Conservation (phyloP, 176 grass and related monocot genomes). For the Oryza australiensis region DNA sequence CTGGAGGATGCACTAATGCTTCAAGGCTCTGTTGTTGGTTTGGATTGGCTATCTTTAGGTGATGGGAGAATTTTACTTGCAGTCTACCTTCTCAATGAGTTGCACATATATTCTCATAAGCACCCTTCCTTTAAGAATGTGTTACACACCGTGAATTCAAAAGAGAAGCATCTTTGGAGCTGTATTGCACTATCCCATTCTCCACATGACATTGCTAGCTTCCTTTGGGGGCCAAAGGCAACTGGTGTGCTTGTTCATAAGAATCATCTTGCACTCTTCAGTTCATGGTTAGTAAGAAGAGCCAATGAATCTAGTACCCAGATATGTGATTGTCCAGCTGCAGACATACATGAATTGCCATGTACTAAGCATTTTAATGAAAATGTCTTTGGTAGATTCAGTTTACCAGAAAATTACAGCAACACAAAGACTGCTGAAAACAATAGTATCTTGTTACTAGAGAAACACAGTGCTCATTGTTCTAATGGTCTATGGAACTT, state of each 20-base stretch:
- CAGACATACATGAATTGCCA: conserved; percentile 37
- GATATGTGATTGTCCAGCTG: conserved; percentile 33
- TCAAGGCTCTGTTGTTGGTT: conserved; percentile 61
- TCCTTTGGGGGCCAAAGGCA: conserved; percentile 84
- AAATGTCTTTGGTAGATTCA: conserved; percentile 48
- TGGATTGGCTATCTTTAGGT: conserved; percentile 78
- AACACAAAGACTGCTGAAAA: conserved; percentile 22
- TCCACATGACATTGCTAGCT: conserved; percentile 62
- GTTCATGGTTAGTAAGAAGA: conserved; percentile 56
- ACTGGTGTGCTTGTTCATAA: conserved; percentile 78
- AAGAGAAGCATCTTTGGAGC: conserved; percentile 66
- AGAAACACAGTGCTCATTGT: conserved; percentile 36
- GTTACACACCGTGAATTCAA: conserved; percentile 47
- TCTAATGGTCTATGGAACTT: conserved; percentile 55
- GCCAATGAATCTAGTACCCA: conserved; percentile 1
- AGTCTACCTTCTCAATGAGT: conserved; percentile 66
- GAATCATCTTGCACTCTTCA: conserved; percentile 82
- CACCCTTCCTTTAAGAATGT: conserved; percentile 52
- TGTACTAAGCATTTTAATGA: conserved; percentile 41
- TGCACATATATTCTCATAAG: conserved; percentile 77
- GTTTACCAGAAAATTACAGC: conserved; percentile 41
- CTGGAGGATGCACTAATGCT: conserved; percentile 69
- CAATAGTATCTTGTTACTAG: conserved; percentile 23
- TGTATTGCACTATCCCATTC: conserved; percentile 70
- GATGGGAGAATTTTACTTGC: conserved; percentile 81